phyloP scores from a whole-genome alignment of 495 filamentous ascomycete genomes.

The Penicillium simplicissimum region DNA sequence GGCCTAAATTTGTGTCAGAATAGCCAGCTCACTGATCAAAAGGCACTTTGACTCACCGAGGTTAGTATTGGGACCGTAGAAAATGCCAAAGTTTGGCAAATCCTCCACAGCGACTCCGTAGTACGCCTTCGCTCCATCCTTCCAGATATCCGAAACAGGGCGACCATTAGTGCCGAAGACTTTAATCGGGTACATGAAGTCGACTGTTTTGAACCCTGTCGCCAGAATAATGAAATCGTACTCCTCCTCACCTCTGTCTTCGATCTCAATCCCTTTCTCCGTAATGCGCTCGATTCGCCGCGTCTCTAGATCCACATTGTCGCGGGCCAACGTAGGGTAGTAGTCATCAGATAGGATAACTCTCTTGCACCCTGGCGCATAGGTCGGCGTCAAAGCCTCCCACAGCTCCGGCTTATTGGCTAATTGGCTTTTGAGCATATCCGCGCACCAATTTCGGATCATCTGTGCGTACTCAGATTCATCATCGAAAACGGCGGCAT shows the following conservation, averaged over 20 bases:
- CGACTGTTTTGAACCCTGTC: constrained; percentile 55
- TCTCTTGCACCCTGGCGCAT: constrained; percentile 56
- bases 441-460: constrained; percentile 30
- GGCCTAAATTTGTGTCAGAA: constrained; percentile 28
- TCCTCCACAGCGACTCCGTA: constrained; percentile 49
- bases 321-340: constrained; percentile 45
- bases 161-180: constrained; percentile 47
- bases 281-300: constrained; percentile 44
- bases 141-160: constrained; percentile 51
- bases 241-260: constrained; percentile 36
- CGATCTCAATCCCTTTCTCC: constrained; percentile 44
- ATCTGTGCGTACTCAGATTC: constrained; percentile 34
- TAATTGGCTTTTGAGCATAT: constrained; percentile 37
- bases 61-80: constrained; percentile 60
- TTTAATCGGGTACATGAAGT: constrained; percentile 57
- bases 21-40: background rate
- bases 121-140: constrained; percentile 44
- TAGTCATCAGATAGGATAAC: constrained; percentile 57
- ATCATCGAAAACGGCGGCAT: constrained; percentile 38
- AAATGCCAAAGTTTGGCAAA: constrained; percentile 59
- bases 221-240: constrained; percentile 56
- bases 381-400: constrained; percentile 51
- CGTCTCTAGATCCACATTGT: constrained; percentile 53
- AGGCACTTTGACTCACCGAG: constrained; percentile 34
- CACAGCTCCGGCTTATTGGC: constrained; percentile 47